Conservation (phyloP, 345 rosid genomes). For the Pseudoturritis turrita region DNA sequence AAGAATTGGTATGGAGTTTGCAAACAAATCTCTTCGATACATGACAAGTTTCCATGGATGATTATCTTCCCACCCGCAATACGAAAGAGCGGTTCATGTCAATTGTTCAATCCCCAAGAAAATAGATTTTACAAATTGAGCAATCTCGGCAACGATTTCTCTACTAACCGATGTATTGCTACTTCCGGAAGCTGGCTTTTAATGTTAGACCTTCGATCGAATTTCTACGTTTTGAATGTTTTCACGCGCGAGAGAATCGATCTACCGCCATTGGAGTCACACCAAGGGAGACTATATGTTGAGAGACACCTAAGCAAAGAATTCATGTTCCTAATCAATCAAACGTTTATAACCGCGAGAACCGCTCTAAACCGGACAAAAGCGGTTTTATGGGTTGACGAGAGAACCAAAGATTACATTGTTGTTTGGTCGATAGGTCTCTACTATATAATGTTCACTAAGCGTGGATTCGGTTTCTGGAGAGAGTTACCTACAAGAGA, state of each 20-base stretch:
- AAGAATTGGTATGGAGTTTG: neutral
- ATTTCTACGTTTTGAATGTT: neutral
- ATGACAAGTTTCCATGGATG: neutral
- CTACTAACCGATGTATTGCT: neutral
- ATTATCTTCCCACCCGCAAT: neutral
- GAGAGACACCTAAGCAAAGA: neutral
- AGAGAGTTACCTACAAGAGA: conserved; percentile 3
- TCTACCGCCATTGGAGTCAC: neutral
- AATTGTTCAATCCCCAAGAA: neutral
- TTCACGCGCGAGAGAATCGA: conserved; percentile 1
- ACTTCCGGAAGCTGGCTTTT: neutral
- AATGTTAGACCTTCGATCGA: neutral
- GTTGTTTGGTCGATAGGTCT: neutral
- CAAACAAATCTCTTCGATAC: neutral
- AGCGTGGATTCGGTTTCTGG: neutral
- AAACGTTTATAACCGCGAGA: neutral
- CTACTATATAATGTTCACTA: neutral
- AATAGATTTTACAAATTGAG: neutral
- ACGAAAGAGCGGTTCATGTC: neutral
- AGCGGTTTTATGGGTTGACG: conserved; percentile 6
- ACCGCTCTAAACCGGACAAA: neutral
- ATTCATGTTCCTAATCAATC: neutral
- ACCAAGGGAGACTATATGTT: neutral
- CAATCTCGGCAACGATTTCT: neutral
- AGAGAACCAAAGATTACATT: neutral